Conservation (phyloP, 2,329 filamentous ascomycete species). For the Trichoderma breve region DNA sequence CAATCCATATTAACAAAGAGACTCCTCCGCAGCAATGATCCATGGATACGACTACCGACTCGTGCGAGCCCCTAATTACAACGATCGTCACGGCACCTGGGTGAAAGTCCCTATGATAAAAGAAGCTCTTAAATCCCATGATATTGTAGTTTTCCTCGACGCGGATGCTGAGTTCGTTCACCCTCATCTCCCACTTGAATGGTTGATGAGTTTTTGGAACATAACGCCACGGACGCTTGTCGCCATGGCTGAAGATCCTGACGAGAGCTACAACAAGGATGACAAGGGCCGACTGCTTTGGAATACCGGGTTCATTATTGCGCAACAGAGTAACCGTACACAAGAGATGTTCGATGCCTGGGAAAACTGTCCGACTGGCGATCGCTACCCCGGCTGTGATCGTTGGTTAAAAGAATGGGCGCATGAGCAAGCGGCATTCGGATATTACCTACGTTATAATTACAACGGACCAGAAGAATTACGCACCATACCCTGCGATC, state of each 20-base stretch:
- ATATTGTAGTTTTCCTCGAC: conserved; percentile 45
- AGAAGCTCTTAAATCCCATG: conserved; percentile 39
- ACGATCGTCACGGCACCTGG: conserved; percentile 46
- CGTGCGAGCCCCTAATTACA: conserved; percentile 41
- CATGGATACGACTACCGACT: conserved; percentile 51
- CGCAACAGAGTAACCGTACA: neutral
- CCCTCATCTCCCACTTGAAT: conserved; percentile 45
- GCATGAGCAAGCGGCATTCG: neutral
- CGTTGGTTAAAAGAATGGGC: neutral
- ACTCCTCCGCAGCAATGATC: conserved; percentile 32
- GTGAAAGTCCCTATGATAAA: conserved; percentile 41
- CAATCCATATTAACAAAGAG: neutral
- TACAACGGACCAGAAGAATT: neutral
- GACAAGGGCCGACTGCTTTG: conserved; percentile 8
- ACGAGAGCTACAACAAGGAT: conserved; percentile 38
- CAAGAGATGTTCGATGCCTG: neutral
- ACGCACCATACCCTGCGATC: neutral
- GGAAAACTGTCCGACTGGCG: neutral
- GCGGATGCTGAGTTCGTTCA: conserved; percentile 43
- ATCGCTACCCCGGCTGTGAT: neutral
- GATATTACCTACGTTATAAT: neutral
- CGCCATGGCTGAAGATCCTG: conserved; percentile 46
- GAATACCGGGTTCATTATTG: neutral
- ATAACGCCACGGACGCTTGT: conserved; percentile 39
- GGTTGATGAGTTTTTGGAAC: conserved; percentile 48